A percentile compares a stretch with the other conserved stretches of the same genome.
Evolutionary conservation across 331 rosid genomes (phyloP).

Genomic region (Acacia pycnantha): DNA sequence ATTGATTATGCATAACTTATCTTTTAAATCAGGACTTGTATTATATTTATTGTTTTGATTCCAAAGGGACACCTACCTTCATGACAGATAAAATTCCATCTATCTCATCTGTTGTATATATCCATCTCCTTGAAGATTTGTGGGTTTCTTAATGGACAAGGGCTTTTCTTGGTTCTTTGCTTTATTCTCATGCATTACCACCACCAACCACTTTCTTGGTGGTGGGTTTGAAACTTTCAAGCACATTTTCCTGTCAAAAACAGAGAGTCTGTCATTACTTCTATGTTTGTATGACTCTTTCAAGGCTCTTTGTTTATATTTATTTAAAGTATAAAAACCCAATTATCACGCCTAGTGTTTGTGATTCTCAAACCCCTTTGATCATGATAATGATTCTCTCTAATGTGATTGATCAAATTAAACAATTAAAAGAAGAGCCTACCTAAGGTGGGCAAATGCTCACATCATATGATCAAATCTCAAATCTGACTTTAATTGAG

Average conservation of each 20-base stretch:
- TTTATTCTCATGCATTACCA: slow-evolving; percentile 57
- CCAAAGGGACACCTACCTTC: slow-evolving; percentile 38
- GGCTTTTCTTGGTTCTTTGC: slow-evolving; percentile 45
- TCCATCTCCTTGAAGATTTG: slow-evolving; percentile 32
- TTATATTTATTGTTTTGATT: slow-evolving; percentile 42
- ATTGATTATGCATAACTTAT: slow-evolving; percentile 30
- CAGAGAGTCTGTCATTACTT: slow-evolving; percentile 49
- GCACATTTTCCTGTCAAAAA: slow-evolving; percentile 46
- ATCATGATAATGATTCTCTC: slow-evolving; percentile 56
- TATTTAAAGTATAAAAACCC: slow-evolving; percentile 40
- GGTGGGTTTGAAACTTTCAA: slow-evolving; percentile 65
- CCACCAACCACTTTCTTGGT: slow-evolving; percentile 65
- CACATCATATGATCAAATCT: slow-evolving; percentile 37
- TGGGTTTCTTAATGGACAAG: slow-evolving; percentile 56
- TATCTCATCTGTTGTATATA: slow-evolving; percentile 17
- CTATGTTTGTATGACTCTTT: slow-evolving; percentile 68
- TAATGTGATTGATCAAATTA: slow-evolving; percentile 15
- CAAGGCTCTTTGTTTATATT: slow-evolving; percentile 34
- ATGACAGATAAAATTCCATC: slow-evolving; percentile 52
- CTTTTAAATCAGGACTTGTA: slow-evolving; percentile 57
- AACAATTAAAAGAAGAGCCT: slow-evolving; percentile 34
- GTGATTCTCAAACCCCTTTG: slow-evolving; percentile 36
- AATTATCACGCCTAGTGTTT: slow-evolving; percentile 55
- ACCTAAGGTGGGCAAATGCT: slow-evolving; percentile 33
- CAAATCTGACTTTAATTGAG: slow-evolving; percentile 33